Percentiles rank a stretch among this genome's conserved stretches.
Evolutionary conservation across 495 filamentous ascomycete genomes (phyloP).

Genomic region (Aspergillus olivimuriae): DNA sequence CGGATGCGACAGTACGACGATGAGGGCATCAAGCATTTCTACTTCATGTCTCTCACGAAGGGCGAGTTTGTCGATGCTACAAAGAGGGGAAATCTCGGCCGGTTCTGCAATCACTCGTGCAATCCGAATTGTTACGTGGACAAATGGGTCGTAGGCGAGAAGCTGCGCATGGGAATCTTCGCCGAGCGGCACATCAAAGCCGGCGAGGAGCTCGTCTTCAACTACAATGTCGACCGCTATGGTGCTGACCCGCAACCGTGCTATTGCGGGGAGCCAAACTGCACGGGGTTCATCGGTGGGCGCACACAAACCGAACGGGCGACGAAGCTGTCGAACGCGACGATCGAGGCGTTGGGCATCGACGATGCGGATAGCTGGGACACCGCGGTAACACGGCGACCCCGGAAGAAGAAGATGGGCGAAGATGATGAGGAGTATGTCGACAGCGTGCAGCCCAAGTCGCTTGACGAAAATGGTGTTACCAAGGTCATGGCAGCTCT

Average conservation of each 20-base stretch:
- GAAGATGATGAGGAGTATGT: slow-evolving; percentile 97
- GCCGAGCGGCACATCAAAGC: slow-evolving; percentile 77
- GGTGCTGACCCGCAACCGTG: slow-evolving; percentile 94
- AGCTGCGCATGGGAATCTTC: slow-evolving; percentile 98
- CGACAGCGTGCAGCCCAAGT: slow-evolving; percentile 78
- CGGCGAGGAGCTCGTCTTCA: slow-evolving; percentile 97
- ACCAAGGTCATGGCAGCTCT: slow-evolving; percentile 98
- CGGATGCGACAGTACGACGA: slow-evolving; percentile 89
- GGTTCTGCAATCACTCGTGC: slow-evolving; percentile 99
- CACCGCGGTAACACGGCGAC: slow-evolving; percentile 76
- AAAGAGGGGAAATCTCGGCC: slow-evolving; percentile 89
- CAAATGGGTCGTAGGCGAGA: slow-evolving; percentile 99
- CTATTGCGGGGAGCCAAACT: slow-evolving; percentile 94
- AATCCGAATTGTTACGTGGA: slow-evolving; percentile 99
- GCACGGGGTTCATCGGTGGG: slow-evolving; percentile 92
- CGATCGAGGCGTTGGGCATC: slow-evolving; percentile 92
- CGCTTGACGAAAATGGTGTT: slow-evolving; percentile 80
- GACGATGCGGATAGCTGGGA: slow-evolving; percentile 93
- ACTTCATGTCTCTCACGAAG: slow-evolving; percentile 98
- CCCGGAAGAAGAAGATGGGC: slow-evolving; percentile 86
- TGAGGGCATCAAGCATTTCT: slow-evolving; percentile 97
- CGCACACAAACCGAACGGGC: slow-evolving; percentile 95
- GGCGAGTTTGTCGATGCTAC: slow-evolving; percentile 97
- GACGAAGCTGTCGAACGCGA: slow-evolving; percentile 83
- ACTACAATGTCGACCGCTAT: slow-evolving; percentile 99